These are phyloP conservation scores for Globisporangium sylvaticum DNA, from an alignment of 352 stramenopile species.

Conservation along the genomic window DNA sequence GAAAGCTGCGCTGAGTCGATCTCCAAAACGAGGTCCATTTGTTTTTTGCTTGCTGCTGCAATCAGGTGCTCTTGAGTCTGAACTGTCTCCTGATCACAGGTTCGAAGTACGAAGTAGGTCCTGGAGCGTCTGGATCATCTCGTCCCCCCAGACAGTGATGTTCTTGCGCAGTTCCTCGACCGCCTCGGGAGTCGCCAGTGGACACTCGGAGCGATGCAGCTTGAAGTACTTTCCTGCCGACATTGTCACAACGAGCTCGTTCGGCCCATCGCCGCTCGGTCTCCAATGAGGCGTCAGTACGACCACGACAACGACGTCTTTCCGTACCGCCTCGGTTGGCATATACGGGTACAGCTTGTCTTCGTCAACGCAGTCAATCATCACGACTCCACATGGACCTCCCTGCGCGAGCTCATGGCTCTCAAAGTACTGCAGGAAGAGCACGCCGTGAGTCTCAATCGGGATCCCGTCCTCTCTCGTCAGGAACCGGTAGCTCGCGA, in stretches of 20 bases:
- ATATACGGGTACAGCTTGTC: not conserved
- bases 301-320: not conserved
- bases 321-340: not conserved
- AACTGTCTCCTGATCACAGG: not conserved
- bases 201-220: slow-evolving; percentile 19
- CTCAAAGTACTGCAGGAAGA: not conserved
- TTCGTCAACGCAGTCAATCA: not conserved
- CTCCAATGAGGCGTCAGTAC: not conserved
- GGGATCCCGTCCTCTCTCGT: not conserved
- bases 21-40: too few species aligned
- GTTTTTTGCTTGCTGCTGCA: too few species aligned
- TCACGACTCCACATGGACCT: not conserved
- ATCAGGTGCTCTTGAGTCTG: too few species aligned
- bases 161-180: not conserved
- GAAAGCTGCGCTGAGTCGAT: too few species aligned
- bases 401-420: not conserved
- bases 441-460: not conserved
- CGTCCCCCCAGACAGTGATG: not conserved
- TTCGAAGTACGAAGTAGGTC: not conserved
- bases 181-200: not conserved
- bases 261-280: not conserved
- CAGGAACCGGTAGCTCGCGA: slow-evolving; percentile 30
- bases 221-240: slow-evolving; percentile 21
- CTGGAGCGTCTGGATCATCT: not conserved
- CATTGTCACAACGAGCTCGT: slow-evolving; percentile 27